phyloP scores from a whole-genome alignment of 2,329 filamentous ascomycete genomes.

The Penicillium occitanis region DNA sequence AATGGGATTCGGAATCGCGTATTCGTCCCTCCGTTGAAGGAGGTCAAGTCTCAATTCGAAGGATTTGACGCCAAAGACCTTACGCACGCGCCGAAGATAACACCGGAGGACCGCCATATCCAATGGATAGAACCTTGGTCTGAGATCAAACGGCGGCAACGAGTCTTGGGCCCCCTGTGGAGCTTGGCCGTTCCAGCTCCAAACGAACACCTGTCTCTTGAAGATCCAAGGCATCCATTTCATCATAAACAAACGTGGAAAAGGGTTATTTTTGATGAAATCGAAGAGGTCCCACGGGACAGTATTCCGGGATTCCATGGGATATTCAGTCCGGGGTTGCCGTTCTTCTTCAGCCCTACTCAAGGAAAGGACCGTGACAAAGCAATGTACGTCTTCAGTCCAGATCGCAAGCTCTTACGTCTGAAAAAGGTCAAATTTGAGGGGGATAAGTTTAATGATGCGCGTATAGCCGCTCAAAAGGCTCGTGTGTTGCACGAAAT shows the following conservation, averaged over 20 bases:
- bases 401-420: conserved; percentile 37
- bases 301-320: not conserved
- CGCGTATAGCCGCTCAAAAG: conserved; percentile 40
- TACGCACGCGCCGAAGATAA: conserved; percentile 71
- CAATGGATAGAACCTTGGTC: conserved; percentile 57
- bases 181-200: conserved; percentile 33
- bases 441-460: conserved; percentile 37
- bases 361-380: conserved; percentile 24
- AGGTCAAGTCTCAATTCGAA: conserved; percentile 31
- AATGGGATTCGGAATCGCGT: conserved; percentile 60
- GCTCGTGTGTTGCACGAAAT: conserved; percentile 33
- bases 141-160: conserved; percentile 56
- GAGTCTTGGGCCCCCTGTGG: conserved; percentile 69
- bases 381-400: conserved; percentile 39
- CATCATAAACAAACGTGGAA: no score
- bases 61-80: conserved; percentile 29
- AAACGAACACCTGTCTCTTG: no score
- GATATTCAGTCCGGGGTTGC: no score
- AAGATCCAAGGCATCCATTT: no score
- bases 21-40: conserved; percentile 63
- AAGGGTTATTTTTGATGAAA: conserved; percentile 40
- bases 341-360: conserved; percentile 31
- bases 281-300: conserved; percentile 31
- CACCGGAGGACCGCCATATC: conserved; percentile 61
- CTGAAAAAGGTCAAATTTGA: conserved; percentile 44